Percentiles rank a stretch among this genome's conserved stretches.
phyloP scores from a whole-genome alignment of 2,329 filamentous ascomycete genomes.

The Colletotrichum tanaceti region DNA sequence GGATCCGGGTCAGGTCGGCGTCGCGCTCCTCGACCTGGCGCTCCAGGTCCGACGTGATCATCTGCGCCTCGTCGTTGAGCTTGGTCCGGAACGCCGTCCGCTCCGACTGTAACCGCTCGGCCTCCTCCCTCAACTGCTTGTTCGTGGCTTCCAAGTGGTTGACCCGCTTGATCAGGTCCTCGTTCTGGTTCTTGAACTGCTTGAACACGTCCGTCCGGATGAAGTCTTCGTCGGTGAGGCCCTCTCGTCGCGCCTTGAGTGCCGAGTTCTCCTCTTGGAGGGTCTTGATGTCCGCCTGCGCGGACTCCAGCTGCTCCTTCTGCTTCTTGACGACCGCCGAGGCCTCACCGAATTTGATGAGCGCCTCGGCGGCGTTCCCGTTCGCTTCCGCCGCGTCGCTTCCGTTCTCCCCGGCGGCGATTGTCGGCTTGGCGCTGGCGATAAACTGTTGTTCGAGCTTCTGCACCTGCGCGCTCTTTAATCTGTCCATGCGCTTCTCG shows the following conservation, averaged over 20 bases:
- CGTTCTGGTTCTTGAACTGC: constrained; percentile 86
- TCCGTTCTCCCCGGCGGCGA: constrained; percentile 65
- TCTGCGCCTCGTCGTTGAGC: constrained; percentile 83
- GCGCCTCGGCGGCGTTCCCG: constrained; percentile 72
- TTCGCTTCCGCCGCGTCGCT: constrained; percentile 65
- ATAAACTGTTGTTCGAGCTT: constrained; percentile 92
- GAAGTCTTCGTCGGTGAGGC: constrained; percentile 91
- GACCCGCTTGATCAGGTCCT: constrained; percentile 90
- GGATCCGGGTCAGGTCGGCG: constrained; percentile 85
- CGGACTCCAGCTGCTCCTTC: constrained; percentile 85
- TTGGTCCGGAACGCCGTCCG: constrained; percentile 83
- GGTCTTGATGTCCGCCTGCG: constrained; percentile 80
- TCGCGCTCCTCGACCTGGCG: constrained; percentile 84
- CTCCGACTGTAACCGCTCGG: constrained; percentile 86
- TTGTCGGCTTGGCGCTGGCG: constrained; percentile 67
- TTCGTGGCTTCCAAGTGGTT: constrained; percentile 94
- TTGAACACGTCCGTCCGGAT: constrained; percentile 94
- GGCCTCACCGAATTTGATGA: constrained; percentile 82
- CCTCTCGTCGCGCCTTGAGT: constrained; percentile 74
- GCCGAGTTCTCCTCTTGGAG: constrained; percentile 83
- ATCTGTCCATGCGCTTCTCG: constrained; percentile 91
- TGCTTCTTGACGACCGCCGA: constrained; percentile 81
- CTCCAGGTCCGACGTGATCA: constrained; percentile 80
- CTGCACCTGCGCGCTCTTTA: constrained; percentile 88
- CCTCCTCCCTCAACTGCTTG: constrained; percentile 84